Evolutionary conservation across 495 filamentous ascomycete genomes (phyloP), one percentile per base, ranked within the genome.

Genomic region (Neurospora sp.): DNA sequence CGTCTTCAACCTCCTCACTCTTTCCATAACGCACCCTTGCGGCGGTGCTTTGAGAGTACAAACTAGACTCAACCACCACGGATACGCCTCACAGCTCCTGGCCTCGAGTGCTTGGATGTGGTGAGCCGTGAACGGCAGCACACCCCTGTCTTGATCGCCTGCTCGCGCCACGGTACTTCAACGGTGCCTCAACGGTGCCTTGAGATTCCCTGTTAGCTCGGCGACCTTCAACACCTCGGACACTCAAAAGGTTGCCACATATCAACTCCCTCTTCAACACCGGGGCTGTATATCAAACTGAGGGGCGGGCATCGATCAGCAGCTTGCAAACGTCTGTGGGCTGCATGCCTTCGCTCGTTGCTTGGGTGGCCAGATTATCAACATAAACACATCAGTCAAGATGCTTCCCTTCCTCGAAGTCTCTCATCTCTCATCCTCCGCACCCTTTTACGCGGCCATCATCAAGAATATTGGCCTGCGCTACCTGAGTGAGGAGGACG

Each of bases 371-470:
- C 54, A 35, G 5, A 16, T 66, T 18, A 35, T 31, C 54, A 62
- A 62, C 48, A 27, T 59, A 14, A 35, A 62, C 23, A 78, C 72
- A 77, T 70, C 46, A 70, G 38, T 42, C 62, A 62, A 18, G 44
- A 82, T 82, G 75, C 77, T 84, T 74, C 86, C 86, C 71, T 80
- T 82, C 70, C 71, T 87, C 66, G 82, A 87, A 77, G 93, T 95
- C 77, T 90, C 89, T 66, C 89, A 94, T 79, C 90, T 96, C 46
- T 89, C 93, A 9, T 90, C 89, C 23, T 91, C 92, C 9, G 90
- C 89, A 59, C 94, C 92, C 1, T 95, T 94, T 84, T 97, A 92
- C 81, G 87, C 94, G 5, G 87, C 90, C 74, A 87, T 93, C 76
- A 84, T 91, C 66, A 90, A 92, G 74, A 92, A 93, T 0, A 84